Evolutionary conservation across 345 rosid genomes (phyloP), one percentile per base, ranked within the genome.

Genomic region (Citrus australasica): DNA sequence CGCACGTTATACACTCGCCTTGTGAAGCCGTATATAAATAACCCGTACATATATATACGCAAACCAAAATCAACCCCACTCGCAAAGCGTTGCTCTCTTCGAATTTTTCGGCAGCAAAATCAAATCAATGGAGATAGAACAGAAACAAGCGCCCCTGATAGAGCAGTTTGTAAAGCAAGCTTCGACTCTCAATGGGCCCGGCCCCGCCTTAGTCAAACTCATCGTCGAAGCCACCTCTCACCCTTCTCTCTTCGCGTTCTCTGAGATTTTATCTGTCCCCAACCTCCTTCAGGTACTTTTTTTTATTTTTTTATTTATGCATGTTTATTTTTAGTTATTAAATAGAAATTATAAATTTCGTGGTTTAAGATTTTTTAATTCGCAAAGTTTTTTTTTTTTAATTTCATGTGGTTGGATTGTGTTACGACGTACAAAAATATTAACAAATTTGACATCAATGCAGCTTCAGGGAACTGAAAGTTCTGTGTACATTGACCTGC

Each of bases 201-300:
- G 19, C 59, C 70, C 82, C 24, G 30, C 73, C 10, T 66, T 79
- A 7, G 55, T 46, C 21, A 48, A 55, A 19, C 58, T 93, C 82
- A 77, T 93, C 37, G 69, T 85, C 25, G 97, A 93, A 80, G 95
- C 94, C 82, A 93, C 98, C 59, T 90, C 97, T 59, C 89, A 95
- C 69, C 94, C 98, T 32, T 90, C 87, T 25, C 98, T 94, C 79
- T 95, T 93, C 69, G 98, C 94, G 73, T 95, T 95, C 91, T 93
- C 98, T 28, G 98, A 95, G 92, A 93, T 95, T 86, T 89, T 95
- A 81, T 84, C 88, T 9, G 87, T 88, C 35, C 89, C 95, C 30
- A 75, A 66, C 69, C 79, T 92, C 61, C 76, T 82, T 37, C 79
- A 88, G 94, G 98, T 89, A 17, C 59, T 51, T 28, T 5, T 55